Percentiles rank a stretch among this genome's conserved stretches.
Evolutionary conservation across 441 rosid genomes (phyloP).

Genomic region (Brassica hybrid): DNA sequence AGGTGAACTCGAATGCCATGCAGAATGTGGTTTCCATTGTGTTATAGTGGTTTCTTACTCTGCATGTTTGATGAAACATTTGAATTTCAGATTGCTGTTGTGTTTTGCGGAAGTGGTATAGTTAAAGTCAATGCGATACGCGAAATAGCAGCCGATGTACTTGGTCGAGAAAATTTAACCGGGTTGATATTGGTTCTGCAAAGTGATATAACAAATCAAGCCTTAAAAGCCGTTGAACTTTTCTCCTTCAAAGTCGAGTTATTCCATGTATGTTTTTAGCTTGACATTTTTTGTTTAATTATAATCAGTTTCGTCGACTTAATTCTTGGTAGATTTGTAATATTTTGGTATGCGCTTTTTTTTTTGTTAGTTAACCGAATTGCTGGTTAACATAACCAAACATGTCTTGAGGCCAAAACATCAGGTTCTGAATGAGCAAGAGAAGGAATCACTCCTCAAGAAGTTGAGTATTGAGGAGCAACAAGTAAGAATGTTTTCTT

Average conservation of each 20-base stretch:
- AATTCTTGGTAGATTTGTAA: conserved; percentile 4
- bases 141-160: conserved; percentile 57
- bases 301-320: conserved; percentile 5
- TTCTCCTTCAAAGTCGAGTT: conserved; percentile 80
- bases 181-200: conserved; percentile 75
- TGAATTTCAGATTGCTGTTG: conserved; percentile 58
- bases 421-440: conserved; percentile 62
- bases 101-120: conserved; percentile 64
- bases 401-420: conserved; percentile 84
- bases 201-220: conserved; percentile 75
- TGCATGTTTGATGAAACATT: conserved; percentile 23
- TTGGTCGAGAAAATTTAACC: conserved; percentile 57
- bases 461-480: conserved; percentile 70
- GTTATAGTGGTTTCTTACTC: neutral
- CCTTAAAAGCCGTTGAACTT: conserved; percentile 67
- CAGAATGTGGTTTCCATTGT: neutral
- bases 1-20: conserved; percentile 43
- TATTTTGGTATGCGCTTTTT: neutral
- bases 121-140: conserved; percentile 72
- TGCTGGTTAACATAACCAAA: conserved; percentile 85
- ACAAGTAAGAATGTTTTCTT: conserved; percentile 55
- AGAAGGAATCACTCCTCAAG: conserved; percentile 69
- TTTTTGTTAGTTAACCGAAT: conserved; percentile 65
- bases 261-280: conserved; percentile 63
- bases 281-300: neutral